Conservation (phyloP, 768 basidiomycete species). For the Baorangia bicolor region DNA sequence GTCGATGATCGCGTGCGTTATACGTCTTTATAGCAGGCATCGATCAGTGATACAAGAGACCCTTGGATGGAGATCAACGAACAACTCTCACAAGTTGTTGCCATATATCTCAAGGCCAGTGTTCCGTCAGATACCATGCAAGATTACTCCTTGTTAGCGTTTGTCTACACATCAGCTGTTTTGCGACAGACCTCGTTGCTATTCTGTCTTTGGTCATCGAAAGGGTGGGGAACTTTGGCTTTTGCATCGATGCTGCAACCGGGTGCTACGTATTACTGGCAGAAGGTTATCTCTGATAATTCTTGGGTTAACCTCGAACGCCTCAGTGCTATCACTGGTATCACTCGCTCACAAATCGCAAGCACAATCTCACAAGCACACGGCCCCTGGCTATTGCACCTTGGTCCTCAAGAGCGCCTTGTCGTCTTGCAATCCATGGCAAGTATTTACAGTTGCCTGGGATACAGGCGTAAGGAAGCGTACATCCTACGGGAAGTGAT, state of each 20-base stretch:
- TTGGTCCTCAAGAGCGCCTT: constrained; percentile 76
- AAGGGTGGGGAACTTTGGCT: constrained; percentile 82
- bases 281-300: constrained; percentile 53
- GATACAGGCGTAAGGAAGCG: constrained; percentile 85
- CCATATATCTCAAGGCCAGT: constrained; percentile 58
- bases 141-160: constrained; percentile 60
- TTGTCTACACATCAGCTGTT: constrained; percentile 64
- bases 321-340: constrained; percentile 63
- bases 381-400: constrained; percentile 83
- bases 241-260: constrained; percentile 74
- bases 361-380: constrained; percentile 67
- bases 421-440: constrained; percentile 67
- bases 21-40: constrained; percentile 48
- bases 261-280: constrained; percentile 55
- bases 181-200: constrained; percentile 73
- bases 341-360: constrained; percentile 69
- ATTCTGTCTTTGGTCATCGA: constrained; percentile 80
- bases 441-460: constrained; percentile 75
- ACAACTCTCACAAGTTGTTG: constrained; percentile 62
- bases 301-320: constrained; percentile 59
- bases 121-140: constrained; percentile 52
- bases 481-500: constrained; percentile 84
- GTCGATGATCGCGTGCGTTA: constrained; percentile 1
- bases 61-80: constrained; percentile 78
- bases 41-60: constrained; percentile 52